Conservation (phyloP, 2,329 filamentous ascomycete species). For the Hymenoscyphus occultus region DNA sequence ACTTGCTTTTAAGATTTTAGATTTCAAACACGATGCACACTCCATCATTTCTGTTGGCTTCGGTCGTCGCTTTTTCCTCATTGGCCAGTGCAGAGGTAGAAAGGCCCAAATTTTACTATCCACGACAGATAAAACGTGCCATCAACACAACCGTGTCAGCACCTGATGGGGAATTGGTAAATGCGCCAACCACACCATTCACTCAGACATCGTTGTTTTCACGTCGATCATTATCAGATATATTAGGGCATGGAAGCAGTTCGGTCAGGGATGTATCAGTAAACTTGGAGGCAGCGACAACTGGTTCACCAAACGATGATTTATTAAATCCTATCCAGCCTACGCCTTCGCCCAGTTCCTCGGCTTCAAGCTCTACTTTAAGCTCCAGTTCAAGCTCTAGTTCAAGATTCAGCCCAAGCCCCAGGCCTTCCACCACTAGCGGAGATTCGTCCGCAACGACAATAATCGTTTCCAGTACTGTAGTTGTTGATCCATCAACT, state of each 20-base stretch:
- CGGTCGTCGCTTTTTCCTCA: constrained; percentile 47
- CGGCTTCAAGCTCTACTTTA: constrained; percentile 5
- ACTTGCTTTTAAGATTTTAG: constrained; percentile 22
- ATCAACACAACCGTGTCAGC: constrained; percentile 32
- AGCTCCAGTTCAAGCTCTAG: not conserved
- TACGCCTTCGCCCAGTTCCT: constrained; percentile 5
- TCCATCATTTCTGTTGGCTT: constrained; percentile 48
- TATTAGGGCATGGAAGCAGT: constrained; percentile 16
- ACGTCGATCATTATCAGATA: constrained; percentile 24
- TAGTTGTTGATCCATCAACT: constrained; percentile 4
- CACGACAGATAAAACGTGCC: constrained; percentile 53
- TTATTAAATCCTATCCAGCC: constrained; percentile 5
- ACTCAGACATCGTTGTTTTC: constrained; percentile 13
- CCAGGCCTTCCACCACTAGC: constrained; percentile 5
- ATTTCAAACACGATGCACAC: constrained; percentile 47
- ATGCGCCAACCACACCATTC: constrained; percentile 17
- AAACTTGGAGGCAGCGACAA: not conserved
- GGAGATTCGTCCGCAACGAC: constrained; percentile 9
- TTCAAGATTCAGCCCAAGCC: not conserved
- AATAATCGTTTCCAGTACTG: constrained; percentile 14
- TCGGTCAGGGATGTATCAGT: not conserved
- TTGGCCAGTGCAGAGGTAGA: constrained; percentile 44
- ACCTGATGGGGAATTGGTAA: constrained; percentile 14
- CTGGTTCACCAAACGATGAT: constrained; percentile 1
- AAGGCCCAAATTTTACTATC: constrained; percentile 55